Evolutionary conservation across 2,329 filamentous ascomycete species (phyloP), one percentile per base, ranked within the genome.

Genomic region (Aspergillus chevalieri): DNA sequence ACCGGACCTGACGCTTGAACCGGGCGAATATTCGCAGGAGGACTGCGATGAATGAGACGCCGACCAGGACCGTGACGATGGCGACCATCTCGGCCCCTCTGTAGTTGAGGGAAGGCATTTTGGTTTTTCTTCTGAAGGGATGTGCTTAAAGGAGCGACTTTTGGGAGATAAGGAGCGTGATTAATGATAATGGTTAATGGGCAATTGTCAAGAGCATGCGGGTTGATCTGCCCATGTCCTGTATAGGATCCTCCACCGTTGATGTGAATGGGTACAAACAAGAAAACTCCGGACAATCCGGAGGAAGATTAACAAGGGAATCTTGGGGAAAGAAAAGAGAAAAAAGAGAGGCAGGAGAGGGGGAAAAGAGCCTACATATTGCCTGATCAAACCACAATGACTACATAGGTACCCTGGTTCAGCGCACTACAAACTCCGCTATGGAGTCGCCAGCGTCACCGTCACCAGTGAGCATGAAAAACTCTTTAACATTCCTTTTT

Each of bases 1-100:
- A 61, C 6, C 50, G 48, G 8, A 67, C 62, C 55, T 61, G 57
- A 24, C 64, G 56, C 38, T 57, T 60, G 4, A 63, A 30, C 12
- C 64, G 59, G 42, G 64, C 64, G 26, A 61, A 33, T 15, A 61
- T 48, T 14, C 64, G 61, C 22, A 66, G 30, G 2, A 58, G 49
- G 4, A 64, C 60, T 2, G 58, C 57, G 8, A 63, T 44, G 4
- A 65, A 42, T 38, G 60, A 57, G 4, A 67, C 49, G 28, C 51
- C 53, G 17, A 67, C 63, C 48, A 67, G 55, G 49, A 62, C 62
- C 39, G 62, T 52, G 33, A 67, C 52, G 52, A 60, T 66, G 52
- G 55, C 54, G 36, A 67, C 62, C 58, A 65, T 65, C 48, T 58
- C 47, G 48, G 50, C 47, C 22, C 64, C 64, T 52, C 61, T 56